Percentiles rank a stretch among this genome's conserved stretches.
These are phyloP conservation scores for Zymoseptoria crescenta DNA, from an alignment of 2,329 filamentous ascomycete genomes.

Conservation along the genomic window DNA sequence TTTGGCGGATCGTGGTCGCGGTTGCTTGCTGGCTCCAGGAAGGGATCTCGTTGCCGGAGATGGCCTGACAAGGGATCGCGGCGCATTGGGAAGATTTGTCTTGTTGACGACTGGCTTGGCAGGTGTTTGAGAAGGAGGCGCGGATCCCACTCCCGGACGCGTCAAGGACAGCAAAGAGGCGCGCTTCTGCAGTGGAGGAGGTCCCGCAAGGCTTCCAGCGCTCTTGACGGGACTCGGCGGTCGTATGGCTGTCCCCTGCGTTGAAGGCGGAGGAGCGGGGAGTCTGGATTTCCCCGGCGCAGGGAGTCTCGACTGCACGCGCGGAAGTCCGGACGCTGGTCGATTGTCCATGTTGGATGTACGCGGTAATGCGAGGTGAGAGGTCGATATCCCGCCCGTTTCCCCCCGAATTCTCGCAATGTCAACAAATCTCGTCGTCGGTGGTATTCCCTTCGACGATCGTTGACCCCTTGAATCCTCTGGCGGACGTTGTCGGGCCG, in stretches of 20 bases:
- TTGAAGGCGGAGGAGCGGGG: not conserved
- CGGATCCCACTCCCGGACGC: not conserved
- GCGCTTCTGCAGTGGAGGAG: conserved; percentile 9
- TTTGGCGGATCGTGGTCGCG: not conserved
- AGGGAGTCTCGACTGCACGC: not conserved
- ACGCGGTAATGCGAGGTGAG: too few relatives aligned
- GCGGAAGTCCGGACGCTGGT: not conserved
- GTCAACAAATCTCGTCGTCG: not conserved
- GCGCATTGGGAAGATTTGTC: conserved; percentile 3
- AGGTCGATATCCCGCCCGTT: not conserved
- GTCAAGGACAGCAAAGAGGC: conserved; percentile 6
- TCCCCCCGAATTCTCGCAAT: not conserved
- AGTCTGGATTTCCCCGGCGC: not conserved
- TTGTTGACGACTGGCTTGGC: conserved; percentile 5
- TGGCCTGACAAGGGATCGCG: conserved; percentile 1
- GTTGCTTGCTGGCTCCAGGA: not conserved
- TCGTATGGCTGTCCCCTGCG: conserved; percentile 1
- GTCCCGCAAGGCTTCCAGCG: not conserved
- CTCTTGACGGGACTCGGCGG: conserved; percentile 2
- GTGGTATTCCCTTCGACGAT: too few relatives aligned
- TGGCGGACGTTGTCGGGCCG: too few relatives aligned
- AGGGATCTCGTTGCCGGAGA: not conserved
- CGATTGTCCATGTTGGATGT: not conserved
- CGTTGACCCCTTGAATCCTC: too few relatives aligned
- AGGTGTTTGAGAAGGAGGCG: not conserved